These are phyloP conservation scores for Dillenia suffruticosa DNA, from an alignment of 164 flowering plant genomes.

Conservation along the genomic window DNA sequence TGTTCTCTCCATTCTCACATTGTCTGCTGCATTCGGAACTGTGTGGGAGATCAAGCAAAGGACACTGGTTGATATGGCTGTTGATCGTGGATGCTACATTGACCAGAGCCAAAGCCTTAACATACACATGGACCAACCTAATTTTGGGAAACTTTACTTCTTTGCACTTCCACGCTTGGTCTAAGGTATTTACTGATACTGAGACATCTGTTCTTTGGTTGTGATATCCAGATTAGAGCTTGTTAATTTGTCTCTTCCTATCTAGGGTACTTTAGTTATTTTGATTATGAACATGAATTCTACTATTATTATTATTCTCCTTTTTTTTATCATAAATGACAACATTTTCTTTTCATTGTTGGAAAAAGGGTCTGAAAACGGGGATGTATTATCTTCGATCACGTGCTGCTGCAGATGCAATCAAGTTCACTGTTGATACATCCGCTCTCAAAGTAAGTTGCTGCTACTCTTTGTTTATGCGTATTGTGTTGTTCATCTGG, in stretches of 20 bases:
- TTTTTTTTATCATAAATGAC: neutral
- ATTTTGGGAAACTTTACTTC: conserved; percentile 93
- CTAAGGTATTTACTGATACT: conserved; percentile 41
- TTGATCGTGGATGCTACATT: conserved; percentile 88
- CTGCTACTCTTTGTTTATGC: neutral
- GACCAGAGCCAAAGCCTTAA: conserved; percentile 97
- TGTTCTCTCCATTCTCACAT: conserved; percentile 5
- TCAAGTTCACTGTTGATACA: conserved; percentile 92
- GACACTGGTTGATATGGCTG: conserved; percentile 95
- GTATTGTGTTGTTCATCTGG: neutral
- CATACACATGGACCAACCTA: conserved; percentile 96
- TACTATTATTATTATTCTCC: neutral
- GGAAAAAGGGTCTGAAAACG: conserved; percentile 42
- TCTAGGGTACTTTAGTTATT: neutral
- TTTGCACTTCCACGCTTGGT: conserved; percentile 90
- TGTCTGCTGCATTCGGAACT: conserved; percentile 41
- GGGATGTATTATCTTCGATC: conserved; percentile 96
- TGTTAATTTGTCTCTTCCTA: neutral
- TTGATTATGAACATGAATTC: neutral
- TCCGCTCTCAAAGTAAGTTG: conserved; percentile 50
- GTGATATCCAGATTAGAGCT: neutral
- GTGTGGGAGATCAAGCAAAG: conserved; percentile 99
- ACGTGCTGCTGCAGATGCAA: conserved; percentile 97
- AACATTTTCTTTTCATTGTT: no score
- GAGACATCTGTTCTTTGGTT: neutral